Conservation (phyloP, 2,329 filamentous ascomycete genomes). For the Elsinoe necatrix region DNA sequence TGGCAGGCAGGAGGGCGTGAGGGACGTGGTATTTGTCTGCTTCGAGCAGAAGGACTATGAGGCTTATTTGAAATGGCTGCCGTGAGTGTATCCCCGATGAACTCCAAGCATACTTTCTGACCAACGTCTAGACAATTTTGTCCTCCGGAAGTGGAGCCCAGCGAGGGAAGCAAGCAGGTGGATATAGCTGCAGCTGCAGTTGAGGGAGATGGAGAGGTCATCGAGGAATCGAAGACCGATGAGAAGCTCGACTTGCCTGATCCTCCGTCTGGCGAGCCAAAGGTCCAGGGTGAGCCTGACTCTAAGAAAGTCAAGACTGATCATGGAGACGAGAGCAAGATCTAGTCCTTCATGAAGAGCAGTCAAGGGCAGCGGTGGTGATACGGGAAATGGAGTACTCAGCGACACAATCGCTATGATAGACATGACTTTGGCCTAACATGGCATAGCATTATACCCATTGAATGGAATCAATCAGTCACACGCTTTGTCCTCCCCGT, state of each 20-base stretch:
- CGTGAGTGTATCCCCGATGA: conserved; percentile 50
- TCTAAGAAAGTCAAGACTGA: conserved; percentile 40
- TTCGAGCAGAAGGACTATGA: conserved; percentile 70
- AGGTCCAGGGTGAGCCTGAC: conserved; percentile 36
- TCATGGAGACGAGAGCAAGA: conserved; percentile 6
- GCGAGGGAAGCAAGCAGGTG: conserved; percentile 18
- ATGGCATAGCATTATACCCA: neutral
- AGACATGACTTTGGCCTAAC: neutral
- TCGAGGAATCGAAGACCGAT: conserved; percentile 25
- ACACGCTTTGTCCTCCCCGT: too few relatives aligned
- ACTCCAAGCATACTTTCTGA: neutral
- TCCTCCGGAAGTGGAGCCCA: neutral
- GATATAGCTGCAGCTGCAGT: neutral
- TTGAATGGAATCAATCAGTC: neutral
- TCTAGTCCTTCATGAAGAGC: neutral
- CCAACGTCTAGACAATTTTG: neutral
- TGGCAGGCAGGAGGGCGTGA: conserved; percentile 41
- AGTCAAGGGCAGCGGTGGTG: neutral
- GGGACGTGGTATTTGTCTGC: conserved; percentile 75
- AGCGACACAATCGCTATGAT: neutral
- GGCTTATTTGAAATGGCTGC: conserved; percentile 61
- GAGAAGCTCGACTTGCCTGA: conserved; percentile 40
- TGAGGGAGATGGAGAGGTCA: conserved; percentile 16
- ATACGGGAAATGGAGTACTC: neutral
- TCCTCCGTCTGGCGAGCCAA: conserved; percentile 40